phyloP scores from a whole-genome alignment of 179 eudicot genomes.

The Gypsophila paniculata region DNA sequence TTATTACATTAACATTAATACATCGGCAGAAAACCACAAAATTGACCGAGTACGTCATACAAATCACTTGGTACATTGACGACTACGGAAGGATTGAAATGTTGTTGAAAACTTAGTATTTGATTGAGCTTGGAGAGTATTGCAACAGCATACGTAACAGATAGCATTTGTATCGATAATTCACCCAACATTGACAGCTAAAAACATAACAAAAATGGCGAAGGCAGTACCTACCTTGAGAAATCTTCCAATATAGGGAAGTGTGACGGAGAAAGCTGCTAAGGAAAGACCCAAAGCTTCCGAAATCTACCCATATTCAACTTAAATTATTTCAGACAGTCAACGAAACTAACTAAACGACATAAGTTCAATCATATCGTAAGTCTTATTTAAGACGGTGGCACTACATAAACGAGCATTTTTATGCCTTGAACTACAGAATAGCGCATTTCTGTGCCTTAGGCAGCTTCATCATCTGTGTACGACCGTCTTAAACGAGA shows the following conservation, averaged over 20 bases:
- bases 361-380: not conserved
- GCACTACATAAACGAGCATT: too few relatives aligned
- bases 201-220: not conserved
- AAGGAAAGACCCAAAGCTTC: slow-evolving; percentile 84
- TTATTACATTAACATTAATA: too few relatives aligned
- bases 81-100: not conserved
- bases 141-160: too few relatives aligned
- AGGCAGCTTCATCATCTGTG: too few relatives aligned
- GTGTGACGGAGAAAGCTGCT: slow-evolving; percentile 59
- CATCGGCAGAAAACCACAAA: not conserved
- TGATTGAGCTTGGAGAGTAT: not conserved
- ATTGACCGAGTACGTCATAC: not conserved
- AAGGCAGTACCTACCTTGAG: slow-evolving; percentile 21
- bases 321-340: not conserved
- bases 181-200: not conserved
- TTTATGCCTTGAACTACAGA: too few relatives aligned
- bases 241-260: slow-evolving; percentile 44
- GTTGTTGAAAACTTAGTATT: not conserved
- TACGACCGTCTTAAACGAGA: too few relatives aligned
- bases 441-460: too few relatives aligned
- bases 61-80: not conserved
- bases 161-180: not conserved
- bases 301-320: slow-evolving; percentile 44
- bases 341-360: not conserved
- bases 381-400: too few relatives aligned